Base-by-base conservation (phyloP, 106 monocot species). In the Chionographis japonica region DNA sequence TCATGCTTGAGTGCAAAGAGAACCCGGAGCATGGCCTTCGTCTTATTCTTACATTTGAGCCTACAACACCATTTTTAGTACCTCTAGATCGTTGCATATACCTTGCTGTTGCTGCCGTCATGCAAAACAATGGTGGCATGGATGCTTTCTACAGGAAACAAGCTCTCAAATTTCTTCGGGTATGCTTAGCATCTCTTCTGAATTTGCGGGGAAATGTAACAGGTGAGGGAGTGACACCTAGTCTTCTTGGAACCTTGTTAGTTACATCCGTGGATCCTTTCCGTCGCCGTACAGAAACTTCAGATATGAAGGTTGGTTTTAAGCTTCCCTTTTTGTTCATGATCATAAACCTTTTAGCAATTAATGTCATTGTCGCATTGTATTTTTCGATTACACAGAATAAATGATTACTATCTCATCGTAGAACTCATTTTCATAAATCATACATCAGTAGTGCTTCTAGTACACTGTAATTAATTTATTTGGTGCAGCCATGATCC, bases 21-120 rank as follows among this genome's bases (percentile, higher is more conserved):
- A 98, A 93, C 56, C 98, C 98, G 61, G 98, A 98, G 66, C 93
- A 98, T 65, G 98, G 98, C 12, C 87, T 98, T 68, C 98, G 98
- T 37, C 75, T 98, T 50, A 93, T 98, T 78, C 85, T 98, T 40
- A 98, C 98, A 50, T 98, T 98, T 79, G 93, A 90, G 63, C 98
- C 98, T 57, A 77, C 89, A 27, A 98, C 98, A 52, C 98, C 87
- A 38, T 98, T 98, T 85, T 75, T 93, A 68, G 98, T 98, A 50
- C 98, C 98, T 8, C 65, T 98, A 64, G 98, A 98, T 75, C 87
- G 93, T 17, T 98, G 84, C 69, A 90, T 98, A 54, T 55, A 90
- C 67, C 78, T 83, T 61, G 93, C 98, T 51, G 83, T 98, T 52
- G 77, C 81, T 46, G 70, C 93, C 8, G 90, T 98, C 56, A 80